phyloP scores from a whole-genome alignment of 345 rosid species.

The Aquilaria malaccensis region DNA sequence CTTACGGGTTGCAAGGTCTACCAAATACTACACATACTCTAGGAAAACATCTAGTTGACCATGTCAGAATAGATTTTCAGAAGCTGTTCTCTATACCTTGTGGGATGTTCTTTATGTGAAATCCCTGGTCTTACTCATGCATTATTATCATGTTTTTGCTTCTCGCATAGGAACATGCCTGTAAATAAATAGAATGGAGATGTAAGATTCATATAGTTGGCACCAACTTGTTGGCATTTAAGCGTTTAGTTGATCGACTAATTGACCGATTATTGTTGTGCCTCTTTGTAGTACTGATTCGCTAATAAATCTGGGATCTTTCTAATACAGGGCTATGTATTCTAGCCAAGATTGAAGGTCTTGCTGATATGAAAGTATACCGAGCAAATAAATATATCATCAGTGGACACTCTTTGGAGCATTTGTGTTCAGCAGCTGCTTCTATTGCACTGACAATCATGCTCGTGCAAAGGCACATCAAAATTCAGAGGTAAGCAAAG shows the following conservation, averaged over 20 bases:
- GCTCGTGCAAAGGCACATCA: conserved; percentile 57
- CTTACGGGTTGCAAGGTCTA: too few relatives aligned
- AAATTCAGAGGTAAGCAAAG: conserved; percentile 52
- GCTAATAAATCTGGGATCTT: conserved; percentile 3
- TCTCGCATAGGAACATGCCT: too few relatives aligned
- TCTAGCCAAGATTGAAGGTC: conserved; percentile 51
- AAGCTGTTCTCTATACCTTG: too few relatives aligned
- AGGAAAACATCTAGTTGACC: too few relatives aligned
- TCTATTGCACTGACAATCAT: conserved; percentile 54
- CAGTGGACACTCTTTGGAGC: conserved; percentile 79
- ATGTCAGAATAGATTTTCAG: too few relatives aligned
- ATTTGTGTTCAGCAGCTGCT: conserved; percentile 50
- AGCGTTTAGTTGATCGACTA: not conserved
- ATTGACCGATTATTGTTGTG: not conserved
- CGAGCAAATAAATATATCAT: conserved; percentile 41
- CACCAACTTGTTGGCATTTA: not conserved
- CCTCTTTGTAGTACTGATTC: conserved; percentile 2
- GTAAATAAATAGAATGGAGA: too few relatives aligned
- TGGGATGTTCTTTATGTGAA: too few relatives aligned
- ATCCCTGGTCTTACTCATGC: too few relatives aligned
- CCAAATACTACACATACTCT: too few relatives aligned
- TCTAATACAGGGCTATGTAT: conserved; percentile 41
- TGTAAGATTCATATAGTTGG: too few relatives aligned
- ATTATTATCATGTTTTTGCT: too few relatives aligned
- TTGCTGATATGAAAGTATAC: conserved; percentile 62